Percentiles rank a stretch among this genome's conserved stretches.
These are phyloP conservation scores for Mycena latifolia DNA, from an alignment of 768 basidiomycete genomes.

Conservation along the genomic window DNA sequence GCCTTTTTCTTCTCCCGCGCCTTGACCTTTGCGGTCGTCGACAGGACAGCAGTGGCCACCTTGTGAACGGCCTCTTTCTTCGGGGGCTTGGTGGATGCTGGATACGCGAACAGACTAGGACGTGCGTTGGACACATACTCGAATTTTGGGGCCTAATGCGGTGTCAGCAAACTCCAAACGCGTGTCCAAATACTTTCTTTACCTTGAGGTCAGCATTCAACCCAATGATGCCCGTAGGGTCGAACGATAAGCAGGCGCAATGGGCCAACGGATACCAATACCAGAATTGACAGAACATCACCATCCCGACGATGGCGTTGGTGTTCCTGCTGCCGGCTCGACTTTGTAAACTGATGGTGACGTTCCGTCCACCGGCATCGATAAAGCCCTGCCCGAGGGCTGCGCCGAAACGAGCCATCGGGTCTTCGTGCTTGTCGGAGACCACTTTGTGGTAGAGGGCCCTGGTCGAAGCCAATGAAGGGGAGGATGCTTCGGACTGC, in stretches of 20 bases:
- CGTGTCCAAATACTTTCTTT: conserved; percentile 3
- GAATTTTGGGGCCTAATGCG: conserved; percentile 86
- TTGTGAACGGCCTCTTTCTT: conserved; percentile 94
- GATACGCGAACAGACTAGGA: conserved; percentile 95
- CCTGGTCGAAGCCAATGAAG: conserved; percentile 84
- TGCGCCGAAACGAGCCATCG: conserved; percentile 98
- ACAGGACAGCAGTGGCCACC: conserved; percentile 94
- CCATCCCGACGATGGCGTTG: conserved; percentile 97
- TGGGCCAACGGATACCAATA: conserved; percentile 99
- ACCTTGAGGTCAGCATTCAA: conserved; percentile 90
- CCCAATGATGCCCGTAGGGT: conserved; percentile 96
- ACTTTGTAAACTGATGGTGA: conserved; percentile 93
- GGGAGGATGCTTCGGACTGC: conserved; percentile 91
- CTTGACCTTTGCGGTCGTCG: conserved; percentile 97
- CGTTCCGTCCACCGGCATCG: conserved; percentile 97
- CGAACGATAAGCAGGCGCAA: conserved; percentile 91
- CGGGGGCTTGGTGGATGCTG: conserved; percentile 85
- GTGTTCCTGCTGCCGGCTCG: conserved; percentile 94
- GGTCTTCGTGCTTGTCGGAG: conserved; percentile 97
- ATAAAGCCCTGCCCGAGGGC: conserved; percentile 96
- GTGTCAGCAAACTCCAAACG: conserved; percentile 16
- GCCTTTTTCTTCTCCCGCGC: conserved; percentile 95
- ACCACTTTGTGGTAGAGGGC: conserved; percentile 92
- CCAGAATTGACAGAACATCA: conserved; percentile 99
- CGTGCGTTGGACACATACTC: conserved; percentile 91